These are phyloP conservation scores for Aristolochia fimbriata DNA, from an alignment of 164 flowering plant species.

Conservation along the genomic window DNA sequence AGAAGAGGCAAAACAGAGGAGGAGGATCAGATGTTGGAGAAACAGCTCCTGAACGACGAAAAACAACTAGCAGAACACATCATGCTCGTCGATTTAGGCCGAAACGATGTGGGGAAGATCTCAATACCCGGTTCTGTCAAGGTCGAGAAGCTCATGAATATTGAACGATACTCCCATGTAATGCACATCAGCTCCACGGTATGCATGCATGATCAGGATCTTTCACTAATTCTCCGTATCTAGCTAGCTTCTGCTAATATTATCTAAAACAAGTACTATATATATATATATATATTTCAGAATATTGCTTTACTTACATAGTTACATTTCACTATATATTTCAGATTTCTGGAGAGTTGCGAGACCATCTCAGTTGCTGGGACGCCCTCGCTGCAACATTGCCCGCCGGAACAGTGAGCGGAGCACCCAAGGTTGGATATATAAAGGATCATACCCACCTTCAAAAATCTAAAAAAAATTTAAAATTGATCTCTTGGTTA, in stretches of 20 bases:
- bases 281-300: too few species aligned
- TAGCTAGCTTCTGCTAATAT: too few species aligned
- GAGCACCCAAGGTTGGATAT: conserved; percentile 99
- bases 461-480: too few species aligned
- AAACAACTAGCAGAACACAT: conserved; percentile 96
- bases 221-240: too few species aligned
- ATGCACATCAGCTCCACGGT: conserved; percentile 99
- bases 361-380: conserved; percentile 71
- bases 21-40: conserved; percentile 65
- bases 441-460: neutral
- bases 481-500: too few species aligned
- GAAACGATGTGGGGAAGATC: conserved; percentile 98
- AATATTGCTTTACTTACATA: too few species aligned
- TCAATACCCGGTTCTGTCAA: conserved; percentile 84
- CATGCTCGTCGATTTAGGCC: conserved; percentile 94
- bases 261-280: too few species aligned
- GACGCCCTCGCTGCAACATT: conserved; percentile 86
- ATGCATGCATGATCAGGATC: too few species aligned
- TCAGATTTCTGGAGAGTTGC: conserved; percentile 87
- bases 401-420: conserved; percentile 98
- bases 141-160: conserved; percentile 86
- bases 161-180: conserved; percentile 92
- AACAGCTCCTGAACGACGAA: conserved; percentile 65
- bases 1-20: conserved; percentile 82
- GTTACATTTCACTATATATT: too few species aligned